Evolutionary conservation across 2,329 filamentous ascomycete genomes (phyloP).

Genomic region (Penicillium griseofulvum): DNA sequence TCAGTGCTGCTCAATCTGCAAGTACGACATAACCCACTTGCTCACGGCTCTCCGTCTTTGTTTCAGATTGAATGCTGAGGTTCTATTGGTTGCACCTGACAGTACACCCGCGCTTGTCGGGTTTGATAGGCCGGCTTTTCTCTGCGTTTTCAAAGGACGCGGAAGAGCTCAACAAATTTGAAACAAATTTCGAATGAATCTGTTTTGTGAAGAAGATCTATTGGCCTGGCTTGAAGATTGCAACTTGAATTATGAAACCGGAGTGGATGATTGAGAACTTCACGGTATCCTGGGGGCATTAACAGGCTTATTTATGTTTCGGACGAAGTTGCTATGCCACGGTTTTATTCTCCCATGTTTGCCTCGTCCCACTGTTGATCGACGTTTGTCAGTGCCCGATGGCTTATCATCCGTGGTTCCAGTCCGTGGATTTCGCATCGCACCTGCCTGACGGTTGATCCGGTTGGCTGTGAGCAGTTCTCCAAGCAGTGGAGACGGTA

Average conservation of each 20-base stretch:
- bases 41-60: constrained; percentile 25
- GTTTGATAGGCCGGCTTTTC: constrained; percentile 37
- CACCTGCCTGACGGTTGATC: constrained; percentile 28
- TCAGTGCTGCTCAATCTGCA: constrained; percentile 28
- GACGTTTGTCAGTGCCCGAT: constrained; percentile 31
- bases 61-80: constrained; percentile 32
- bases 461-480: constrained; percentile 35
- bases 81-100: constrained; percentile 33
- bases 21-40: constrained; percentile 35
- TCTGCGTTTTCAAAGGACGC: constrained; percentile 22
- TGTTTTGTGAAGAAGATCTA: constrained; percentile 24
- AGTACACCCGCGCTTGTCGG: constrained; percentile 25
- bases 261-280: constrained; percentile 28
- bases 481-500: constrained; percentile 35
- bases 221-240: constrained; percentile 15
- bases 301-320: constrained; percentile 43
- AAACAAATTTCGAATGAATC: constrained; percentile 24
- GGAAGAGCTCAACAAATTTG: constrained; percentile 12
- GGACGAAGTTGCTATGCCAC: constrained; percentile 28
- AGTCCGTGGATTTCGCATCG: constrained; percentile 30
- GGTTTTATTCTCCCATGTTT: constrained; percentile 20
- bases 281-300: constrained; percentile 25
- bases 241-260: constrained; percentile 30
- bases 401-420: constrained; percentile 34
- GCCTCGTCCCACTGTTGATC: constrained; percentile 32